Evolutionary conservation across 441 rosid genomes (phyloP).

Genomic region (Bruguiera hainesii): DNA sequence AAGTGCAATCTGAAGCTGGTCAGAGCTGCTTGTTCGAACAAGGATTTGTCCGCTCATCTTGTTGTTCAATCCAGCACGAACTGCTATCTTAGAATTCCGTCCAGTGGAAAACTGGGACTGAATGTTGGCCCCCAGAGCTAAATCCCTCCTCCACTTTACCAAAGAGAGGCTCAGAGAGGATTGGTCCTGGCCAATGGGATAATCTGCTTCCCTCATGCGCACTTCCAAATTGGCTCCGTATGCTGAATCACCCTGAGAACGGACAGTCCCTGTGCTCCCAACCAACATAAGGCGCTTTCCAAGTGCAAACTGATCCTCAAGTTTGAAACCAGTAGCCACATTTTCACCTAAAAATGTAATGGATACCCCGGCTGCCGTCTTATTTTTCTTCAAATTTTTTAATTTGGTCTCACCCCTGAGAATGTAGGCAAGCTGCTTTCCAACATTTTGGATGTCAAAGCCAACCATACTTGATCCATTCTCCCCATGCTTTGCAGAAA

Average conservation of each 20-base stretch:
- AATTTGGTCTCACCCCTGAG: conserved; percentile 76
- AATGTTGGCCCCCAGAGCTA: conserved; percentile 79
- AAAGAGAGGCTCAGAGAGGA: conserved; percentile 73
- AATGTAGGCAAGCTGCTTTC: conserved; percentile 78
- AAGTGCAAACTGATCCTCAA: conserved; percentile 72
- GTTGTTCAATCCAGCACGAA: conserved; percentile 91
- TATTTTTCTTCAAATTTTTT: conserved; percentile 66
- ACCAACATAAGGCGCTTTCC: conserved; percentile 66
- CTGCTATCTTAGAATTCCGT: conserved; percentile 61
- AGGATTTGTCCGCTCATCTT: conserved; percentile 78
- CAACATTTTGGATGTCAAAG: conserved; percentile 76
- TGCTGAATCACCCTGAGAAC: conserved; percentile 65
- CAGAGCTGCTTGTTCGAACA: conserved; percentile 78
- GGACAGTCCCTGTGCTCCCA: conserved; percentile 71
- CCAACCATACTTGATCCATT: conserved; percentile 82
- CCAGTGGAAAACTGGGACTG: conserved; percentile 82
- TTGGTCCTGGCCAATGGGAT: conserved; percentile 81
- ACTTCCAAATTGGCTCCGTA: conserved; percentile 80
- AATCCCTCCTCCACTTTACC: conserved; percentile 91
- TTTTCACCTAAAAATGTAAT: conserved; percentile 79
- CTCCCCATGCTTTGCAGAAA: conserved; percentile 66
- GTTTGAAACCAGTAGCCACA: conserved; percentile 66
- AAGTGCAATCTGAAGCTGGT: conserved; percentile 84
- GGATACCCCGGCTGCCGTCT: conserved; percentile 64
- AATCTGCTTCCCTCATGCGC: conserved; percentile 64